Conservation (phyloP, 345 rosid genomes). For the Eucalyptus tenuipes region DNA sequence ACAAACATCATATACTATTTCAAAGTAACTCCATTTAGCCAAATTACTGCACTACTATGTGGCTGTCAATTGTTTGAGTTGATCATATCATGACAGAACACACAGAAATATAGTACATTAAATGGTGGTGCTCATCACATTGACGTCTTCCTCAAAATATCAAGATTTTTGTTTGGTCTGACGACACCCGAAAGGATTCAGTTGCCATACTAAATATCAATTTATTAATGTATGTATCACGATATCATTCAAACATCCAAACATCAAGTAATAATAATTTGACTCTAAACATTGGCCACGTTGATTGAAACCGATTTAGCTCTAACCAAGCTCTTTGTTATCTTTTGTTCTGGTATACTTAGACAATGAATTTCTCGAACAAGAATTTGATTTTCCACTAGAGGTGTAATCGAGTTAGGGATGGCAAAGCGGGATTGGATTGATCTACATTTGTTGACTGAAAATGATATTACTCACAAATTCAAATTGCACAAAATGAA, state of each 20-base stretch:
- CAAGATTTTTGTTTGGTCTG: neutral
- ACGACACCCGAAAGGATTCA: neutral
- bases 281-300: neutral
- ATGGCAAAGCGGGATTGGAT: neutral
- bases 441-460: neutral
- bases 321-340: neutral
- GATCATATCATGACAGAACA: neutral
- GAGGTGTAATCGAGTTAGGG: neutral
- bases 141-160: neutral
- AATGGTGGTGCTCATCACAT: neutral
- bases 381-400: neutral
- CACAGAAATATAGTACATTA: neutral
- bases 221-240: fast-evolving
- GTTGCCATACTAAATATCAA: neutral
- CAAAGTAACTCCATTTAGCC: neutral
- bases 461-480: neutral
- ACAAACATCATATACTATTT: neutral
- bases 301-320: neutral
- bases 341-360: neutral
- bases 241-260: neutral
- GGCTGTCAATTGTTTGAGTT: neutral
- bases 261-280: neutral
- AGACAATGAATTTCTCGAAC: neutral
- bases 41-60: neutral
- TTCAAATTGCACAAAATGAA: neutral